Evolutionary conservation across 2,329 filamentous ascomycete genomes (phyloP).

Genomic region (Helicocarpus griseus): DNA sequence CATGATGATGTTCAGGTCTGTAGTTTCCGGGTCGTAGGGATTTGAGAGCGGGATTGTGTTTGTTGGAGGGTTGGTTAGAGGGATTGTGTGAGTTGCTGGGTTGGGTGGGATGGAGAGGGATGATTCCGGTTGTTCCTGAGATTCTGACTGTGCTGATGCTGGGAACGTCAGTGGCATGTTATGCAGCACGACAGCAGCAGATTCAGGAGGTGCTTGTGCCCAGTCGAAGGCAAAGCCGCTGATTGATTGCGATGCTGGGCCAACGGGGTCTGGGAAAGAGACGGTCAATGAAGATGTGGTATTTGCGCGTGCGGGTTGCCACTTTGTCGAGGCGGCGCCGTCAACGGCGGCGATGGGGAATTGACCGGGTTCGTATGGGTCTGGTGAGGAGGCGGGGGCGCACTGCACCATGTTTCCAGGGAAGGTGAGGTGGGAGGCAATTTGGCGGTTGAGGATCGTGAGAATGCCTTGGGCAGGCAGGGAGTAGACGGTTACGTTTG

Average conservation of each 20-base stretch:
- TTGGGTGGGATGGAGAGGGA: constrained; percentile 5
- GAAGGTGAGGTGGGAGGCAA: constrained; percentile 45
- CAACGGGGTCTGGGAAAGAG: constrained; percentile 36
- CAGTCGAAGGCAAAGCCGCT: constrained; percentile 50
- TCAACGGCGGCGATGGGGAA: constrained; percentile 60
- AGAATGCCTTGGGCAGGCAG: constrained; percentile 44
- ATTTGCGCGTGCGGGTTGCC: constrained; percentile 50
- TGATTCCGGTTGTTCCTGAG: constrained; percentile 8
- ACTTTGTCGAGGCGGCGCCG: constrained; percentile 55
- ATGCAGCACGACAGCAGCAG: constrained; percentile 46
- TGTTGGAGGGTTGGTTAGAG: constrained; percentile 17
- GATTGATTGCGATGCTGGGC: constrained; percentile 17
- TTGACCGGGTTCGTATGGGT: constrained; percentile 51
- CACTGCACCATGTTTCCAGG: constrained; percentile 58
- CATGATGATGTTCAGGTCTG: constrained; percentile 25
- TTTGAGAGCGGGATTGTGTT: constrained; percentile 27
- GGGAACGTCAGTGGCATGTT: constrained; percentile 32
- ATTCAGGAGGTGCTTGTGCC: constrained; percentile 46
- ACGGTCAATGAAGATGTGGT: constrained; percentile 48
- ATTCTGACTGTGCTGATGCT: neutral
- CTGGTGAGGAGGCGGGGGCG: constrained; percentile 40
- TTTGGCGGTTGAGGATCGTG: constrained; percentile 49
- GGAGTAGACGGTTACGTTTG: constrained; percentile 33
- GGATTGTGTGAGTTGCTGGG: constrained; percentile 16
- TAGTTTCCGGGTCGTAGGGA: constrained; percentile 26